Conservation (phyloP, 805 yeast genomes). For the Lachancea nothofagi region DNA sequence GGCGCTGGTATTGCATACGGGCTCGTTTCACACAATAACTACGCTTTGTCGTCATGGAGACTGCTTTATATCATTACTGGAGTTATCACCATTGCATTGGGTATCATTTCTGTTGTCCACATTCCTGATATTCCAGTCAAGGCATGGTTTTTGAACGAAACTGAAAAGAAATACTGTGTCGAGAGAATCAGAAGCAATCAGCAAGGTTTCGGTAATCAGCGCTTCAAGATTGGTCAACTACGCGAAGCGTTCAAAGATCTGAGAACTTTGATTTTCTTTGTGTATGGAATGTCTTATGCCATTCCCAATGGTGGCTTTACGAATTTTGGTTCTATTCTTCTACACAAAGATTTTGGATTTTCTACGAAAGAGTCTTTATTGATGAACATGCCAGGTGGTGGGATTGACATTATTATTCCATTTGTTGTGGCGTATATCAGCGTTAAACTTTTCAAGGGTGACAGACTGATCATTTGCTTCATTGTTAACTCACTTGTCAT, state of each 20-base stretch:
- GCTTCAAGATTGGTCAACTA: slow-evolving; percentile 48
- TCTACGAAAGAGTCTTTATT: slow-evolving; percentile 35
- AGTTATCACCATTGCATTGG: slow-evolving; percentile 45
- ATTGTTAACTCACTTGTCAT: slow-evolving; percentile 6
- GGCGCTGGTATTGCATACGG: slow-evolving; percentile 53
- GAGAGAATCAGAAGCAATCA: slow-evolving; percentile 45
- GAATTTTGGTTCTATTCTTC: slow-evolving; percentile 39
- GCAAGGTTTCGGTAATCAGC: slow-evolving; percentile 49
- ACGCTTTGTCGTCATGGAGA: slow-evolving; percentile 48
- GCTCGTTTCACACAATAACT: slow-evolving; percentile 32
- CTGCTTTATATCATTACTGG: slow-evolving; percentile 54
- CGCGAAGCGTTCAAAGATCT: slow-evolving; percentile 43
- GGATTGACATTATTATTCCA: slow-evolving; percentile 25
- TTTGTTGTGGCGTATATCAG: slow-evolving; percentile 8
- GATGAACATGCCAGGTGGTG: slow-evolving; percentile 40
- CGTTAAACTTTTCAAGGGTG: slow-evolving; percentile 7
- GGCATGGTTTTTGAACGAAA: slow-evolving; percentile 41
- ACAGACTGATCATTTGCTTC: slow-evolving; percentile 5
- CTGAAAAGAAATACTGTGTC: slow-evolving; percentile 41
- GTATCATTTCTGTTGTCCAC: slow-evolving; percentile 39
- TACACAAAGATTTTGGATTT: slow-evolving; percentile 37
- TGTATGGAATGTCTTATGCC: slow-evolving; percentile 34
- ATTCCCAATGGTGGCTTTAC: slow-evolving; percentile 48
- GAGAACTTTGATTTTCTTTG: slow-evolving; percentile 41
- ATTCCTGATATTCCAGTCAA: slow-evolving; percentile 48